Percentiles rank a stretch among this genome's conserved stretches.
These are phyloP conservation scores for Nissolia schottii DNA, from an alignment of 306 rosid genomes.

Conservation along the genomic window DNA sequence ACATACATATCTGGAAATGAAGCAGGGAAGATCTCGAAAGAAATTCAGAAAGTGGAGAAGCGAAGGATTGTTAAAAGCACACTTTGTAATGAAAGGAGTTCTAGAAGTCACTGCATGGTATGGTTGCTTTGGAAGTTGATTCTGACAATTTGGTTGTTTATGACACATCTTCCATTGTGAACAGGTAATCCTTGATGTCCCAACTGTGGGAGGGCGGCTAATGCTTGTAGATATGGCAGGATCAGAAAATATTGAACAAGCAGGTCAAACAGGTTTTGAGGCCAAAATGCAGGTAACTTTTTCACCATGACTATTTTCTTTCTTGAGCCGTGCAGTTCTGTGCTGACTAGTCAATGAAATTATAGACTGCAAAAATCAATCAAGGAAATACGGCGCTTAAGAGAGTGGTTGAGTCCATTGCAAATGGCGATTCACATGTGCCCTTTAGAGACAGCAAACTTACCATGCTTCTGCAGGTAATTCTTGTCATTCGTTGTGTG, in stretches of 20 bases:
- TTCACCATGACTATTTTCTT: not conserved
- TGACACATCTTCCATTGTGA: conserved; percentile 14
- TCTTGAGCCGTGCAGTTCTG: not conserved
- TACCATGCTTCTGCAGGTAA: conserved; percentile 99
- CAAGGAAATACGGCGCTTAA: conserved; percentile 93
- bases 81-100: conserved; percentile 93
- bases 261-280: conserved; percentile 95
- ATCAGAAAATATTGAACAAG: conserved; percentile 97
- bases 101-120: conserved; percentile 99
- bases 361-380: conserved; percentile 91
- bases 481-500: not conserved
- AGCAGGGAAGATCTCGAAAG: conserved; percentile 95
- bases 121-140: not conserved
- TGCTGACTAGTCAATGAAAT: conserved; percentile 21
- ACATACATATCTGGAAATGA: conserved; percentile 89
- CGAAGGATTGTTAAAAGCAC: conserved; percentile 95
- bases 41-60: conserved; percentile 98
- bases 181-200: conserved; percentile 92
- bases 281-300: conserved; percentile 94
- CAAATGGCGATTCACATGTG: conserved; percentile 97
- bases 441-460: conserved; percentile 99
- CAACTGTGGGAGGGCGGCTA: conserved; percentile 89
- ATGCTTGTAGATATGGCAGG: conserved; percentile 99
- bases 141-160: not conserved
- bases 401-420: conserved; percentile 98